Base-by-base conservation (phyloP, 2,329 filamentous ascomycete genomes). In the Scedosporium minutisporum region DNA sequence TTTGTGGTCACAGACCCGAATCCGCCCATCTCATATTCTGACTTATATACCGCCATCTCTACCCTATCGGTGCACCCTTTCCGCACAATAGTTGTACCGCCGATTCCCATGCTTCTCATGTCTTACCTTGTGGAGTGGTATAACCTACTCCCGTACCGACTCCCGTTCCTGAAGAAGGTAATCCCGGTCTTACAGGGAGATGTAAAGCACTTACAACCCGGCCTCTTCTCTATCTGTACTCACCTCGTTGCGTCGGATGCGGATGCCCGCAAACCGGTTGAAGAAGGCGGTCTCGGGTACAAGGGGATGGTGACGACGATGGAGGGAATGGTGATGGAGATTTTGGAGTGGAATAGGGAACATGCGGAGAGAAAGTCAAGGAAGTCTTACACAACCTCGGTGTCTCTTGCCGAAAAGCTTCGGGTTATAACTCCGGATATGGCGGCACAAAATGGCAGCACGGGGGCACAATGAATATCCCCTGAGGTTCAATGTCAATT, bases 1-100 rank as follows among this genome's bases (percentile, higher is more conserved):
- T 82, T 80, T 66, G 68, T 74, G 51, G 74, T 83, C 38, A 80
- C 78, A 2, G 81, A 83, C 60, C 74, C 72, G 0, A 79, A 78
- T 51, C 75, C 76, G 6, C 75, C 80, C 29, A 69, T 72, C 5
- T 62, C 70, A 14, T 78, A 72, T 62, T 64, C 64, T 27, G 76
- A 79, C 64, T 63, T 77, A 10, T 78, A 78, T 60, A 65, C 55
- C 7, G 67, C 75, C 1, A 67, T 74, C 10, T 42, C 65, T 41
- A 44, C 67, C 46, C 67, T 74, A 6, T 68, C 68, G 7, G 68
- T 65, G 41, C 74, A 72, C n/a, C 68, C 65, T 1, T 68, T 76
- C 55, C 67, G 62, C 74, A 10, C 64, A 65, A 4, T 67, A 62
- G 38, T 66, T 73, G 1, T 62, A 6, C 69, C 69, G 23, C 73